Percentiles rank a stretch among this genome's conserved stretches.
These are phyloP conservation scores for Vanderwaltozyma yarrowii DNA, from an alignment of 805 yeast species.

Conservation along the genomic window DNA sequence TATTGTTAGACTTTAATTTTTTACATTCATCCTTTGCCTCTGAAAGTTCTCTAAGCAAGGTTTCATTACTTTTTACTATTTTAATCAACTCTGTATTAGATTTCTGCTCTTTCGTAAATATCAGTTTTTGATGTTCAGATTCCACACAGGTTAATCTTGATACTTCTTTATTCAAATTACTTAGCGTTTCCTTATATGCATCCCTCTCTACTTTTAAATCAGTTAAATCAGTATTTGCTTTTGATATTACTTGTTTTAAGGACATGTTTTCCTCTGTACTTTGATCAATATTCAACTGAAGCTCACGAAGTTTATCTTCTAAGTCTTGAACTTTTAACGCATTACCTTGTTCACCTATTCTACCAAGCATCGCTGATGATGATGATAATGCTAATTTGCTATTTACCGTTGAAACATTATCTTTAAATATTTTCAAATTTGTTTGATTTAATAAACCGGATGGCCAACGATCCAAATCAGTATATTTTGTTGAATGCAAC, in stretches of 20 bases:
- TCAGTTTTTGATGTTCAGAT: constrained; percentile 1
- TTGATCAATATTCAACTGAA: constrained; percentile 5
- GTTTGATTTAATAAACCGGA: constrained; percentile 29
- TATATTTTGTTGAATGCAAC: constrained; percentile 62
- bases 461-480: constrained; percentile 40
- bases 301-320: constrained; percentile 1
- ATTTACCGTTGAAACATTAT: neutral
- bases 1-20: too few relatives aligned
- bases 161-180: constrained; percentile 19
- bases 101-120: constrained; percentile 6
- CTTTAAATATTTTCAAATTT: constrained; percentile 1
- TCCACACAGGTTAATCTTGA: constrained; percentile 19
- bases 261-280: neutral
- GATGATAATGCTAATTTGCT: neutral
- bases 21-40: too few relatives aligned
- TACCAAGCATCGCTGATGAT: neutral
- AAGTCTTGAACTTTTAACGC: neutral
- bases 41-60: too few relatives aligned
- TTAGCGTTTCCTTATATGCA: constrained; percentile 24
- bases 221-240: constrained; percentile 4
- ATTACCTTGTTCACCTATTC: neutral
- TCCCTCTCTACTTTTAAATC: constrained; percentile 20
- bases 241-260: constrained; percentile 1
- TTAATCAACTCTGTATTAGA: neutral
- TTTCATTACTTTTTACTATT: neutral